Evolutionary conservation across 2,329 filamentous ascomycete genomes (phyloP), one percentile per base, ranked within the genome.

Genomic region (Pseudogymnoascus sp.): DNA sequence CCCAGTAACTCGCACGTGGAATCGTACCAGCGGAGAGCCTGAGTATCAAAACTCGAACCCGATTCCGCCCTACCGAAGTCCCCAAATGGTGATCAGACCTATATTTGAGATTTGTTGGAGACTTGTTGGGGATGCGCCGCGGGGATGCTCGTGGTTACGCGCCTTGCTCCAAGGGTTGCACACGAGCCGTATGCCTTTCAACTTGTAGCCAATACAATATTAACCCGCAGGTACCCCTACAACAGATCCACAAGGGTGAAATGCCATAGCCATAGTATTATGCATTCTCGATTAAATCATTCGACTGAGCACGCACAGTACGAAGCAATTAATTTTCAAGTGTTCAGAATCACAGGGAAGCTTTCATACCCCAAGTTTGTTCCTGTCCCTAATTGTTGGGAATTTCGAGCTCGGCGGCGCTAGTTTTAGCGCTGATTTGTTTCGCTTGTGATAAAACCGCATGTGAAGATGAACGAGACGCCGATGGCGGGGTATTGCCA

Each of bases 401-500:
- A 54, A 12, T 34, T 28, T 12, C 14, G 28, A 16, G n/a, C 47
- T 28, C n/a, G 43, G 25, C 43, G 16, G 43, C 22, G 14, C 43
- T 50, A 50, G 14, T 28, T 28, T 28, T 50, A 50, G 43, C 43
- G 22, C n/a, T n/a, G 25, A 4, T 30, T 16, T 11, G 22, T 6
- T 50, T 50, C 47, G 47, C 47, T 54, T 54, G 47, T 54, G 47
- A 54, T 14, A 8, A 28, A 18, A 5, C 32, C 20, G 47, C 47
- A 54, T 54, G 47, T 54, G 47, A 54, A 54, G 28, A 54, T 34
- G 16, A 20, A 54, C 18, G 28, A 18, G 47, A 32, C 47, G 25
- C 47, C 28, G 12, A 50, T 50, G 43, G 43, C 3, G 47, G 47
- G 47, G 47, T 54, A 54, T 34, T 34, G 47, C 47, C 47, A 54